Conservation (phyloP, 2,329 filamentous ascomycete genomes). For the Colletotrichum navitas region DNA sequence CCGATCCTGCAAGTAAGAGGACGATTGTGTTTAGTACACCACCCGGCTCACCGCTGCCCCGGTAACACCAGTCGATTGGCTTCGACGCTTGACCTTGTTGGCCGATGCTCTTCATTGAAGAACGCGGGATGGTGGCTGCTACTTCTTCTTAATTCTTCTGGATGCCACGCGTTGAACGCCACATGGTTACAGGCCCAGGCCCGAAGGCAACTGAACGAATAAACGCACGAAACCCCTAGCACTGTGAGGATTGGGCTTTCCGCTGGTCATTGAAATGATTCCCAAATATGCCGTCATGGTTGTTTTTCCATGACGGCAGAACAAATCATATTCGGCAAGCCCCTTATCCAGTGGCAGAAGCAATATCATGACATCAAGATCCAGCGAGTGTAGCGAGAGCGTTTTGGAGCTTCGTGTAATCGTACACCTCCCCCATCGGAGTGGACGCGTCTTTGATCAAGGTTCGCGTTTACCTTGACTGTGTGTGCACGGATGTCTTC, state of each 20-base stretch:
- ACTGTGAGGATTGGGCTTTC: background rate
- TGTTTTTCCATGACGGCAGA: conserved; percentile 5
- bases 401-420: conserved; percentile 44
- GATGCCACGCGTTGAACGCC: background rate
- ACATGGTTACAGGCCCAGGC: background rate
- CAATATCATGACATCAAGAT: conserved; percentile 45
- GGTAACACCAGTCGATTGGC: background rate
- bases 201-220: background rate
- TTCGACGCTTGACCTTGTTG: background rate
- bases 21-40: conserved; percentile 5
- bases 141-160: background rate
- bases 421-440: conserved; percentile 45
- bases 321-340: conserved; percentile 46
- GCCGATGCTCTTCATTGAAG: background rate
- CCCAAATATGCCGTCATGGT: background rate
- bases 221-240: background rate
- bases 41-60: conserved; percentile 3
- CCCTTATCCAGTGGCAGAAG: conserved; percentile 36
- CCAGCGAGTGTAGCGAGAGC: conserved; percentile 48
- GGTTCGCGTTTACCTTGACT: conserved; percentile 45
- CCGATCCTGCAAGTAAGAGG: background rate
- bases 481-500: conserved; percentile 45
- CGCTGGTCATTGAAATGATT: background rate
- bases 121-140: background rate
- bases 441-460: conserved; percentile 50